phyloP scores from a whole-genome alignment of 73 alveolate genomes.

The Loxodes magnus region DNA sequence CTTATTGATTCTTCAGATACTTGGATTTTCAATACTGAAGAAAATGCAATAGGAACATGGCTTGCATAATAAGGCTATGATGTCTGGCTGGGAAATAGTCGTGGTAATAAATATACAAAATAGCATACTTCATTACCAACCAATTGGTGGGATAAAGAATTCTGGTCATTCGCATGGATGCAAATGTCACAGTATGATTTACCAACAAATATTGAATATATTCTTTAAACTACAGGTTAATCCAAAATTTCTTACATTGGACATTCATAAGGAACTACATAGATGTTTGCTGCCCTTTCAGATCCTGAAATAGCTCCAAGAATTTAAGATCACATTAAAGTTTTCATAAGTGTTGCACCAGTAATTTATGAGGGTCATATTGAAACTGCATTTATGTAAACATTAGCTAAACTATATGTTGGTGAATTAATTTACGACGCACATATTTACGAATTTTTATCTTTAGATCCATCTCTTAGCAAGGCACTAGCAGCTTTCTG shows the following conservation, averaged over 20 bases:
- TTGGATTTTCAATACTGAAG: slow-evolving; percentile 74
- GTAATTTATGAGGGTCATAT: slow-evolving; percentile 19
- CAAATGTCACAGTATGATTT: slow-evolving; percentile 77
- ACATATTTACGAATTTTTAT: no score
- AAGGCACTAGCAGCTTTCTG: no score
- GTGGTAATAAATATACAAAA: no score
- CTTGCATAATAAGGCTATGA: slow-evolving; percentile 65
- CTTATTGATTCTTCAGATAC: slow-evolving; percentile 64
- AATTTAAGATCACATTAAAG: slow-evolving; percentile 7
- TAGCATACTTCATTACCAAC: no score
- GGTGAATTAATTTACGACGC: no score
- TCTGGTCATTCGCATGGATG: slow-evolving; percentile 75
- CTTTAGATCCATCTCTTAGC: no score
- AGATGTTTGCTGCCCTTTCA: slow-evolving; percentile 57
- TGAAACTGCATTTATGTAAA: no score
- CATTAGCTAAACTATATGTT: no score
- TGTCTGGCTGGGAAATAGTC: slow-evolving; percentile 82
- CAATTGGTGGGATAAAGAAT: slow-evolving; percentile 42
- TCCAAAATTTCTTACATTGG: slow-evolving; percentile 65
- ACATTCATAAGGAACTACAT: slow-evolving; percentile 83
- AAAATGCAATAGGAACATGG: slow-evolving; percentile 69
- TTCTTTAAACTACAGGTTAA: slow-evolving; percentile 30
- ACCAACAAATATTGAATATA: slow-evolving; percentile 63
- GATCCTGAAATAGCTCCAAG: slow-evolving; percentile 27
- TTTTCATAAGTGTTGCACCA: slow-evolving; percentile 26